phyloP scores from a whole-genome alignment of 1,284 basidiomycete species.

The Papiliotrema laurentii region DNA sequence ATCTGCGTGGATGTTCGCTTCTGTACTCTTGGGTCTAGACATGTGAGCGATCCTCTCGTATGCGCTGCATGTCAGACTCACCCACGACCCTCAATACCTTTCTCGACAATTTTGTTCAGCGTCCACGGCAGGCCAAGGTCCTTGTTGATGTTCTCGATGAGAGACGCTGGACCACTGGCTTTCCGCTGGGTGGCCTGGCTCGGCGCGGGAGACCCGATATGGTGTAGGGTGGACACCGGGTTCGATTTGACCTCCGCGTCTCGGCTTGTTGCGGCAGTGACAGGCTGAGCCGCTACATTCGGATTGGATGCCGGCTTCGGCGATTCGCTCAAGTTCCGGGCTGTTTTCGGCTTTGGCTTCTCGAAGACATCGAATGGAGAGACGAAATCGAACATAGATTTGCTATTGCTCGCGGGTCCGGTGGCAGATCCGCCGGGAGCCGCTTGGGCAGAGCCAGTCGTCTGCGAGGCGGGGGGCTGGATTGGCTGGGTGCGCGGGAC shows the following conservation, averaged over 20 bases:
- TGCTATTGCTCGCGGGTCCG: constrained; percentile 7
- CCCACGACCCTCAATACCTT: constrained; percentile 15
- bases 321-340: background rate
- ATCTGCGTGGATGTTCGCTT: constrained; percentile 18
- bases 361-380: constrained; percentile 44
- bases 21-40: constrained; percentile 11
- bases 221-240: too few species aligned
- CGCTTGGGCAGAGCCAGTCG: background rate
- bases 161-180: background rate
- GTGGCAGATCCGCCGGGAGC: background rate
- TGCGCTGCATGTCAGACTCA: too few species aligned
- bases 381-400: constrained; percentile 41
- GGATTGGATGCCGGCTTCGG: background rate
- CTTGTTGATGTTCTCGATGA: background rate
- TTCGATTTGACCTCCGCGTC: background rate
- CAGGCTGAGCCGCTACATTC: background rate
- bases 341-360: constrained; percentile 9
- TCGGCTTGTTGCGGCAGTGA: background rate
- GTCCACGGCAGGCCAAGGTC: constrained; percentile 13
- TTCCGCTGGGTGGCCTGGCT: background rate
- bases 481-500: too few species aligned
- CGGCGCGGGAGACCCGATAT: too few species aligned
- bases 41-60: too few species aligned
- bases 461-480: background rate
- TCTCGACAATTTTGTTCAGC: constrained; percentile 12